Evolutionary conservation across 192 early-diverging fungal species (phyloP).

Genomic region (Umbelopsis isabellina): DNA sequence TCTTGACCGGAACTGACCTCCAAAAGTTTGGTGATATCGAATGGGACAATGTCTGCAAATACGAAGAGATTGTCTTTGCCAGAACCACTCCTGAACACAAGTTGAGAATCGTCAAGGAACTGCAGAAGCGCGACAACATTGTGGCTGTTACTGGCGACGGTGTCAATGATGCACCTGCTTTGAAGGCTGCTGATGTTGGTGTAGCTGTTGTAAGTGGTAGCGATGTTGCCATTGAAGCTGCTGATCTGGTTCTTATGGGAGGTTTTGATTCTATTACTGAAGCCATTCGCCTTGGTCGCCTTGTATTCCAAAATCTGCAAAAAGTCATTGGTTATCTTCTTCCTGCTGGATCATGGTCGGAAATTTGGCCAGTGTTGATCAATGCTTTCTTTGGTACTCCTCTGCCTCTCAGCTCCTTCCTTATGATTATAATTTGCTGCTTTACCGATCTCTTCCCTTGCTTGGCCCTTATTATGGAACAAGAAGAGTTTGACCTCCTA

Average conservation of each 20-base stretch:
- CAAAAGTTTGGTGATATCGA: conserved; percentile 23
- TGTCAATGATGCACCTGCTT: conserved; percentile 86
- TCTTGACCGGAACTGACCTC: conserved; percentile 26
- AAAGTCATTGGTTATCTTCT: conserved; percentile 84
- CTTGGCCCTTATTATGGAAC: conserved; percentile 73
- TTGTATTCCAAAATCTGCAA: conserved; percentile 84
- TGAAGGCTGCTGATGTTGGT: conserved; percentile 85
- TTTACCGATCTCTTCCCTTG: conserved; percentile 64
- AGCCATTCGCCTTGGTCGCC: conserved; percentile 77
- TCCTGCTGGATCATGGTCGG: conserved; percentile 73
- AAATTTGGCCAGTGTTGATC: conserved; percentile 74
- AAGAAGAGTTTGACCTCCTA: conserved; percentile 76
- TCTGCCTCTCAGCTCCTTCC: conserved; percentile 72
- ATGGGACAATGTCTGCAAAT: conserved; percentile 11
- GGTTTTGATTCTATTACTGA: conserved; percentile 32
- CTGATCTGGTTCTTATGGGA: conserved; percentile 64
- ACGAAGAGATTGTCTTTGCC: conserved; percentile 62
- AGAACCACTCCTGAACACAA: conserved; percentile 83
- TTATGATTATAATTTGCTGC: conserved; percentile 74
- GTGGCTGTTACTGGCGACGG: conserved; percentile 94
- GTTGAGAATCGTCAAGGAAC: conserved; percentile 76
- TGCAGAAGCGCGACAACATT: conserved; percentile 66
- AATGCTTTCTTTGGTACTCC: conserved; percentile 83
- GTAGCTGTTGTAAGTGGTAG: conserved; percentile 83
- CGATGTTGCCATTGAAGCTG: conserved; percentile 70